A percentile compares a stretch with the other conserved stretches of the same genome.
Conservation (phyloP, 2,329 filamentous ascomycete species). For the Chaetomium sp. region DNA sequence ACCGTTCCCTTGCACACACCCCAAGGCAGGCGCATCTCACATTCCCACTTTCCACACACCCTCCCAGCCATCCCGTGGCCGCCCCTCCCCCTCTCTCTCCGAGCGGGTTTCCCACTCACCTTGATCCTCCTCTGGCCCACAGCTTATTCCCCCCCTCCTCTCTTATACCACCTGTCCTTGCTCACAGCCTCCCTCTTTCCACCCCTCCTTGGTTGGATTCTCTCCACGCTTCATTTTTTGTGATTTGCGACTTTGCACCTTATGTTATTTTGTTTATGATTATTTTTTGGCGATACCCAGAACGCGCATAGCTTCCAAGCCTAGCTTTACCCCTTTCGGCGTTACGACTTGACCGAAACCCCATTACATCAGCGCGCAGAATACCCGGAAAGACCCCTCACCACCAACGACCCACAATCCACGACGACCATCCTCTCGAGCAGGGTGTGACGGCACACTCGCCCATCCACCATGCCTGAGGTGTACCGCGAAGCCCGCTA, state of each 20-base stretch:
- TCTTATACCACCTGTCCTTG: slow-evolving; percentile 13
- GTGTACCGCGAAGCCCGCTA: slow-evolving; percentile 33
- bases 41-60: not conserved
- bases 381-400: not conserved
- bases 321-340: not conserved
- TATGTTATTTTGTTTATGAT: slow-evolving; percentile 4
- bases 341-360: not conserved
- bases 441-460: slow-evolving; percentile 12
- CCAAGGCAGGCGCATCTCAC: slow-evolving; percentile 9
- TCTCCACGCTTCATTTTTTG: slow-evolving; percentile 3
- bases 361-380: not conserved
- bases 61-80: slow-evolving; percentile 9
- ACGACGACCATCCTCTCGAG: not conserved
- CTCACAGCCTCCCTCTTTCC: slow-evolving; percentile 11
- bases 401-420: not conserved
- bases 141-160: slow-evolving; percentile 4
- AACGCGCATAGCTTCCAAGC: not conserved
- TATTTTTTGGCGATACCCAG: slow-evolving; percentile 4
- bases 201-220: slow-evolving; percentile 12
- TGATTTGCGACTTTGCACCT: slow-evolving; percentile 3
- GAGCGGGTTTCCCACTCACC: not conserved
- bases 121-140: slow-evolving; percentile 9
- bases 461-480: slow-evolving; percentile 24
- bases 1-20: not conserved
- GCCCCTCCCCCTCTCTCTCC: not conserved